Evolutionary conservation across 805 yeast species (phyloP).

Genomic region (Crinitomyces ghanaensis): DNA sequence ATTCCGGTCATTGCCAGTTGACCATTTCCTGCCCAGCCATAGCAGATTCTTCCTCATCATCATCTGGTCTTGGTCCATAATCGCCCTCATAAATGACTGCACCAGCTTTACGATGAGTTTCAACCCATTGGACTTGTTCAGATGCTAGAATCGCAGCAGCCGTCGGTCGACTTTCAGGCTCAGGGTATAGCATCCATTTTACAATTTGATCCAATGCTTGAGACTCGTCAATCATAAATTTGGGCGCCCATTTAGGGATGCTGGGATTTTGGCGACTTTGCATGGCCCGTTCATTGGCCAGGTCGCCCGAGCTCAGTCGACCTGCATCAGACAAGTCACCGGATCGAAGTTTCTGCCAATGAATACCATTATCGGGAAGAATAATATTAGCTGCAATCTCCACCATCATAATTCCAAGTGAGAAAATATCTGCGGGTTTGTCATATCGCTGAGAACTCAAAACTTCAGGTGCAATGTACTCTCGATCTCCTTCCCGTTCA

Average conservation of each 20-base stretch:
- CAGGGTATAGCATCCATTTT: conserved; percentile 80
- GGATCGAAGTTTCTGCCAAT: conserved; percentile 91
- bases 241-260: conserved; percentile 74
- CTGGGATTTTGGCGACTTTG: conserved; percentile 1
- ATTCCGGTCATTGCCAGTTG: no score
- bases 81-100: conserved; percentile 95
- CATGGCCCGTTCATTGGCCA: conserved; percentile 17
- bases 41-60: no score
- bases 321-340: conserved; percentile 97
- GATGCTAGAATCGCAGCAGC: conserved; percentile 59
- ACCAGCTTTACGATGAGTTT: conserved; percentile 73
- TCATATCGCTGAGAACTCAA: conserved; percentile 73
- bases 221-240: conserved; percentile 62
- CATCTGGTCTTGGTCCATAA: conserved; percentile 69
- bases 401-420: conserved; percentile 85
- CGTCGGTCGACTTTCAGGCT: conserved; percentile 69
- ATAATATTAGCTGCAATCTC: conserved; percentile 94
- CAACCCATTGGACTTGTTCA: conserved; percentile 69
- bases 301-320: conserved; percentile 53
- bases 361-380: conserved; percentile 89
- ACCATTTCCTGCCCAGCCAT: no score
- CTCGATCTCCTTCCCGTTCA: conserved; percentile 95
- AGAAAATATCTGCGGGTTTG: conserved; percentile 87
- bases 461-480: conserved; percentile 95
- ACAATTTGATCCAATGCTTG: conserved; percentile 70